Base-by-base conservation (phyloP, 176 grass and related monocot species). In the Paspalum notatum region DNA sequence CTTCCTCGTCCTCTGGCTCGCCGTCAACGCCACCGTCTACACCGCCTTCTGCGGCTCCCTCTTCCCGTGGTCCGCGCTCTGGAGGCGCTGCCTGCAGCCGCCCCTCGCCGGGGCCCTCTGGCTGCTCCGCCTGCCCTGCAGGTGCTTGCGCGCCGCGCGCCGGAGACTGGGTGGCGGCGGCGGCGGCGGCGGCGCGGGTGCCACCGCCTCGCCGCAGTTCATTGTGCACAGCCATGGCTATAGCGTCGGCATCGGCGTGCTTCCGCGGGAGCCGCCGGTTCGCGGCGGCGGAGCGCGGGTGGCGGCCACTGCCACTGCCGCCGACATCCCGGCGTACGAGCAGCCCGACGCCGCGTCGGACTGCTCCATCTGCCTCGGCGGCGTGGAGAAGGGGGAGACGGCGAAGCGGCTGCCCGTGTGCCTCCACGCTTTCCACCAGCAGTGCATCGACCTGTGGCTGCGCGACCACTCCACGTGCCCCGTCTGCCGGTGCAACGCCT, bases 291-390 rank as follows among this genome's bases (percentile, higher is more conserved):
- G 67, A 41, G 63, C 81, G 9, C 57, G 62, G 38, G 63, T 68
- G 41, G 68, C 25, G 5, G 54, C 83, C 20, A 14, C 63, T 5
- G 72, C 69, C 16, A 32, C 75, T 1, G 58, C 68, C 8, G 72
- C 46, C 2, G 74, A 70, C 41, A 69, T 91, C 48, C 89, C 75
- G 32, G 64, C 61, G 44, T 73, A 84, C 80, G 48, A 87, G 73
- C 78, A 76, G 63, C 67, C 39, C 4, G 71, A 10, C 32, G 63
- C 26, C 12, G 6, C 25, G 71, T 6, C 47, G 24, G 77, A 72
- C 64, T 91, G 90, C 49, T 20, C 78, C 0, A 79, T 91, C 21
- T 91, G 85, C 79, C 76, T 88, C 0, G 72, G 68, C 37, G 70
- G 26, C 13, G 53, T 91, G 48, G 69, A 75, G 65, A 80, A 72